Percentiles rank a stretch among this genome's conserved stretches.
These are phyloP conservation scores for Colletotrichum theobromicola DNA, from an alignment of 2,329 filamentous ascomycete genomes.

Conservation along the genomic window DNA sequence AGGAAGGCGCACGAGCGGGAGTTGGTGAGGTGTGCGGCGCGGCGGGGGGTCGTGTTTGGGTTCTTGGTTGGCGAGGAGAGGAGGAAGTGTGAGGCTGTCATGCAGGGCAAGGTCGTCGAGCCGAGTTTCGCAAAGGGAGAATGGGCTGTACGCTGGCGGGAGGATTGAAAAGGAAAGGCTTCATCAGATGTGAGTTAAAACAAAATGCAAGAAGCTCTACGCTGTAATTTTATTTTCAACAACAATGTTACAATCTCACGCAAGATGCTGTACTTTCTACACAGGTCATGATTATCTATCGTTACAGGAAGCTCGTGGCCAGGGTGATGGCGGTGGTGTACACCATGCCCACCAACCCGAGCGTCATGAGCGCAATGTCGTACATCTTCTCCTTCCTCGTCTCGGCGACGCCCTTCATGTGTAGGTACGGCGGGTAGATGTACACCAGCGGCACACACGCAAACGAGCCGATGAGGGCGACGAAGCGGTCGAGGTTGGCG, in stretches of 20 bases:
- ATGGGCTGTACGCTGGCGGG: slow-evolving; percentile 63
- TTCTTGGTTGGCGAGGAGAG: slow-evolving; percentile 35
- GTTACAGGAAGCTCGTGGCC: slow-evolving; percentile 41
- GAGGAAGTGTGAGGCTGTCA: slow-evolving; percentile 62
- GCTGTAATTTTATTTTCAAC: not conserved
- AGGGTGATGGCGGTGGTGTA: slow-evolving; percentile 73
- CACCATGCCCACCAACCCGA: slow-evolving; percentile 71
- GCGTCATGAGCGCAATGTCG: slow-evolving; percentile 66
- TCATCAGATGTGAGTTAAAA: not conserved
- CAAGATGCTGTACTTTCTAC: not conserved
- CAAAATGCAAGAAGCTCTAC: not conserved
- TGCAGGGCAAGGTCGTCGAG: slow-evolving; percentile 63
- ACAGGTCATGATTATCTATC: not conserved
- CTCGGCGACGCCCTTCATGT: slow-evolving; percentile 70
- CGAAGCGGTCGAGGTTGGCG: slow-evolving; percentile 85
- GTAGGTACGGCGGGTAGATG: slow-evolving; percentile 75
- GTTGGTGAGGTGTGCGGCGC: slow-evolving; percentile 66
- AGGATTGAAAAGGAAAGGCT: slow-evolving; percentile 26
- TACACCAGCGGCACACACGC: slow-evolving; percentile 97
- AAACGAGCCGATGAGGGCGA: slow-evolving; percentile 94
- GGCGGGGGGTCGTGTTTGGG: slow-evolving; percentile 63
- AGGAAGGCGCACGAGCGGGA: slow-evolving; percentile 53
- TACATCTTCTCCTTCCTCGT: slow-evolving; percentile 58
- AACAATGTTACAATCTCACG: not conserved
- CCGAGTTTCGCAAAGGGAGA: slow-evolving; percentile 66